Evolutionary conservation across 2,329 filamentous ascomycete species (phyloP).

Genomic region (Escovopsis sp.): DNA sequence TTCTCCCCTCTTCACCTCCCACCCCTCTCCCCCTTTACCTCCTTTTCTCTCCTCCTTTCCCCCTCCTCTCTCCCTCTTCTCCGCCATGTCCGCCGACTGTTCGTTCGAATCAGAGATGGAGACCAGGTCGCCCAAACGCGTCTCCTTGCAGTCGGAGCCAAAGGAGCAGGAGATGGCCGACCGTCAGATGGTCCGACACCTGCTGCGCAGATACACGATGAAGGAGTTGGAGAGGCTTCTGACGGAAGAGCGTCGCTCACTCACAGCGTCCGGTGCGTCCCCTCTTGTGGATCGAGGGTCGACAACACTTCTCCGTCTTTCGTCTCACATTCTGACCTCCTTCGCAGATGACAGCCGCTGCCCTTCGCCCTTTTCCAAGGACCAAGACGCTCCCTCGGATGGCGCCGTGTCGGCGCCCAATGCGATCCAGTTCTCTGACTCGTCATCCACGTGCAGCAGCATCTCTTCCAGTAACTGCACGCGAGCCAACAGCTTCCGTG

Average conservation of each 20-base stretch:
- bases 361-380: slow-evolving; percentile 5
- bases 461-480: slow-evolving; percentile 26
- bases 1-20: neutral
- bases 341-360: slow-evolving; percentile 16
- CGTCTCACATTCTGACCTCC: neutral
- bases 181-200: slow-evolving; percentile 20
- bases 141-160: slow-evolving; percentile 9
- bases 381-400: slow-evolving; percentile 20
- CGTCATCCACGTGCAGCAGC: slow-evolving; percentile 23
- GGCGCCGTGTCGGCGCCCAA: slow-evolving; percentile 20
- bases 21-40: neutral
- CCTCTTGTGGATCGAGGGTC: no score
- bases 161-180: slow-evolving; percentile 14
- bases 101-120: slow-evolving; percentile 18
- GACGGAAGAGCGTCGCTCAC: slow-evolving; percentile 15
- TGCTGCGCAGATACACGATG: slow-evolving; percentile 17
- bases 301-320: no score
- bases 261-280: slow-evolving; percentile 3
- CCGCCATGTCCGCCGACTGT: slow-evolving; percentile 15
- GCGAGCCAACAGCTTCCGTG: slow-evolving; percentile 19
- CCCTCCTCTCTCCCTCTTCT: neutral
- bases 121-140: slow-evolving; percentile 13
- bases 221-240: slow-evolving; percentile 19
- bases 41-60: no score
- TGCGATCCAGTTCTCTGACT: slow-evolving; percentile 23